Conservation (phyloP, 345 rosid species). For the Eucalyptus marginata region DNA sequence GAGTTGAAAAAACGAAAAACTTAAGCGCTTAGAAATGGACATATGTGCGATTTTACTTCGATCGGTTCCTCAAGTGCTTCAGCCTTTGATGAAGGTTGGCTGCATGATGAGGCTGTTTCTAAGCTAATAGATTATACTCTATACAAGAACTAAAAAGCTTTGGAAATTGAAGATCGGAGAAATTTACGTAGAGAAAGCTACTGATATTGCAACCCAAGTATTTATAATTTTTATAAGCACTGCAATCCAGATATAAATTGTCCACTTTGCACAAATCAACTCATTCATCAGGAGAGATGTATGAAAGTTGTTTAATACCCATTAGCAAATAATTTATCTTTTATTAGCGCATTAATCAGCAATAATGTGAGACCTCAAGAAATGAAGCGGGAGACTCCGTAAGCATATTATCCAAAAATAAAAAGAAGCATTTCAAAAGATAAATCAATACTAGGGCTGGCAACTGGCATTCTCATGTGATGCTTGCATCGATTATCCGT, state of each 20-base stretch:
- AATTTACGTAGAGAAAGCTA: neutral
- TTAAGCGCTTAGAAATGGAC: neutral
- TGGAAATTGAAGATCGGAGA: neutral
- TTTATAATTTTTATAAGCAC: neutral
- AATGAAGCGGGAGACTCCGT: neutral
- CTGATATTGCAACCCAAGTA: neutral
- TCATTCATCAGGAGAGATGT: neutral
- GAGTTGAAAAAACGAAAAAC: neutral
- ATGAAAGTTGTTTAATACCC: neutral
- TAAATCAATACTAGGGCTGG: neutral
- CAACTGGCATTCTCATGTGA: neutral
- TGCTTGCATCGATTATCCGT: neutral
- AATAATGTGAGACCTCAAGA: neutral
- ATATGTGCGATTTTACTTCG: neutral
- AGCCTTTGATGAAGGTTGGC: neutral
- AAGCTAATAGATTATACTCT: neutral
- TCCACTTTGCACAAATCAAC: neutral
- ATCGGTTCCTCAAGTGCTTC: neutral
- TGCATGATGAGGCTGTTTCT: neutral
- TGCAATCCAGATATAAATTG: neutral
- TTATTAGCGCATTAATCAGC: neutral
- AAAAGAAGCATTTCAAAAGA: neutral
- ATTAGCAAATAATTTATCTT: neutral
- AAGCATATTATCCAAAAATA: neutral
- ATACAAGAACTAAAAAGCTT: neutral